A percentile compares a stretch with the other conserved stretches of the same genome.
Conservation (phyloP, 2,329 filamentous ascomycete species). For the Penicillium fuscoglaucum region DNA sequence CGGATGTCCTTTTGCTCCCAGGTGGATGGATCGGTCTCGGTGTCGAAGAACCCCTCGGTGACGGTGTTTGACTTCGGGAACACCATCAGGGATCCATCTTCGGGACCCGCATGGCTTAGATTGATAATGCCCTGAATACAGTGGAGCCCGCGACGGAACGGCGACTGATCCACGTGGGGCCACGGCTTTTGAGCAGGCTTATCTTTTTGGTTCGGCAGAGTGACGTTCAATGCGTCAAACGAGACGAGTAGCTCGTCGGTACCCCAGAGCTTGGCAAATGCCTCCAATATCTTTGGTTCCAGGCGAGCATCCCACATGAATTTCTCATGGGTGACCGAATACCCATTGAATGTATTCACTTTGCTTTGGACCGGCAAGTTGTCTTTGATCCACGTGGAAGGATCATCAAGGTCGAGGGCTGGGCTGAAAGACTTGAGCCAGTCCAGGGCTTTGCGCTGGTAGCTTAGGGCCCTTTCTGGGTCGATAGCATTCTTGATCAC, state of each 20-base stretch:
- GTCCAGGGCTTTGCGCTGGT: constrained; percentile 21
- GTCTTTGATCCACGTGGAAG: constrained; percentile 19
- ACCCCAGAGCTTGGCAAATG: constrained; percentile 23
- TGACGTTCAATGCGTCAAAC: constrained; percentile 24
- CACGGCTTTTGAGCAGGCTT: constrained; percentile 19
- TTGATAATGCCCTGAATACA: constrained; percentile 30
- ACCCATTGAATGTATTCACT: constrained; percentile 20
- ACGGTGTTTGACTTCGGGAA: constrained; percentile 24
- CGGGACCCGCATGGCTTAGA: constrained; percentile 21
- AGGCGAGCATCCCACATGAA: constrained; percentile 26
- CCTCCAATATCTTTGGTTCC: constrained; percentile 21
- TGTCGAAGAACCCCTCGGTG: constrained; percentile 35
- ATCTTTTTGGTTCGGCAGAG: constrained; percentile 16
- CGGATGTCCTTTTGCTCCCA: constrained; percentile 22
- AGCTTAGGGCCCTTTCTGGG: constrained; percentile 17
- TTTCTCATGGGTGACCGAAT: constrained; percentile 22
- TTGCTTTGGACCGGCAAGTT: constrained; percentile 19
- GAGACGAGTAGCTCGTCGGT: constrained; percentile 24
- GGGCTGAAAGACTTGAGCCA: constrained; percentile 22
- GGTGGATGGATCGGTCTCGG: constrained; percentile 23
- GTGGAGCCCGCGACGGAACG: constrained; percentile 28
- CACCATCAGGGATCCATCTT: constrained; percentile 22
- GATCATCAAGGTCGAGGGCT: constrained; percentile 15
- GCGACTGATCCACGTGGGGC: constrained; percentile 36
- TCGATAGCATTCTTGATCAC: constrained; percentile 21